Evolutionary conservation across 2,329 filamentous ascomycete species (phyloP), one percentile per base, ranked within the genome.

Genomic region (Bipolaris oryzae): DNA sequence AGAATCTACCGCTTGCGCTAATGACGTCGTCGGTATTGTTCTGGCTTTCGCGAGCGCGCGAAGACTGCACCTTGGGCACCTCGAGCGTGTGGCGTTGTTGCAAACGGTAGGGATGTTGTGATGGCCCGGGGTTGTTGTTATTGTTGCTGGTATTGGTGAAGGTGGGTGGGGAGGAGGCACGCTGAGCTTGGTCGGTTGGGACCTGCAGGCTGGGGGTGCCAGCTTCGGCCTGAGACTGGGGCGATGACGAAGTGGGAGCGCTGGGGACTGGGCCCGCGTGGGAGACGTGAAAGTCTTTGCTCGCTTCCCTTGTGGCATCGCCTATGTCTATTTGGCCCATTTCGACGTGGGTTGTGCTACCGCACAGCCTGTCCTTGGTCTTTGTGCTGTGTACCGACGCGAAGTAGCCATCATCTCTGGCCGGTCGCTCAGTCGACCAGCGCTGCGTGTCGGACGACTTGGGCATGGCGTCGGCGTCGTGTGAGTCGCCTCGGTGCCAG

Each of bases 31-130:
- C 79, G 53, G 73, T 76, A 28, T 76, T 73, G 35, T 76, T 76
- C 28, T 77, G 76, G 28, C 87, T 84, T 64, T 96, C 92, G 64
- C 85, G 87, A n/a, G 79, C 84, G 66, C 91, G 85, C 33, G 84
- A 62, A 11, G 70, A 80, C n/a, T 87, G 82, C 15, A 82, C 76
- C 75, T 88, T 90, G 7, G 93, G 92, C 0, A 96, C 91, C 76
- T 96, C 92, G 23, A 97, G 82, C 0, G 92, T 96, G 77, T 96
- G 90, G 63, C 93, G 87, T 59, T 96, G 91, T 74, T 89, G 89
- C 46, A 94, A 79, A 53, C 85, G 84, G 18, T 84, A 77, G 31
- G 81, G 79, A 13, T 82, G 81, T 7, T 85, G 80, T 37, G 63
- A 55, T 18, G 87, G 82, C 42, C 82, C 74, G 55, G 82, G 78